phyloP scores from a whole-genome alignment of 2,329 filamentous ascomycete genomes.

The Epichloe bromicola region DNA sequence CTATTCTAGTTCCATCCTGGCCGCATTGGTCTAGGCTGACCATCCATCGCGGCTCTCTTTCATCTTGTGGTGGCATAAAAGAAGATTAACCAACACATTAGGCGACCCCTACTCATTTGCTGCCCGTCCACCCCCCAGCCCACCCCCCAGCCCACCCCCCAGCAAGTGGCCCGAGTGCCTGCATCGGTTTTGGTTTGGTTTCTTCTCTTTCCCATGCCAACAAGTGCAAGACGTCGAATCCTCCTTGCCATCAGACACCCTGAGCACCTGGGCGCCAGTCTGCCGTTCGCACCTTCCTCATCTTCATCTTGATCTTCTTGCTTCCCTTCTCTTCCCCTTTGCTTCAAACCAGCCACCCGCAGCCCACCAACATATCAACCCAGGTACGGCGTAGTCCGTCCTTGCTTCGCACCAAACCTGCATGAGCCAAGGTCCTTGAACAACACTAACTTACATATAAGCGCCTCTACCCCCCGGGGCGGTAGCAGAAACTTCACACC shows the following conservation, averaged over 20 bases:
- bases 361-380: neutral
- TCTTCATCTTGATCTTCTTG: neutral
- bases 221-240: neutral
- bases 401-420: no score
- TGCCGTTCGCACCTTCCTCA: neutral
- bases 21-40: neutral
- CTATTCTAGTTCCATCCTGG: neutral
- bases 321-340: neutral
- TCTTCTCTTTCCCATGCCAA: neutral
- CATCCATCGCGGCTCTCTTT: neutral
- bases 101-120: constrained; percentile 2
- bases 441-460: no score
- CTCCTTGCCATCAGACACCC: no score
- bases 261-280: neutral
- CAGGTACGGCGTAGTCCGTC: neutral
- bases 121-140: no score
- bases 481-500: neutral
- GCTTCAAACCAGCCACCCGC: neutral
- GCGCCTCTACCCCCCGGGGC: neutral
- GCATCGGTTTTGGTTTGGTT: neutral
- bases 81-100: neutral
- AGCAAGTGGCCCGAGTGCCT: neutral
- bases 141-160: no score
- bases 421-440: no score
- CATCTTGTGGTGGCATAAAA: neutral